Evolutionary conservation across 805 yeast genomes (phyloP).

Genomic region (Monosporozyma unispora): DNA sequence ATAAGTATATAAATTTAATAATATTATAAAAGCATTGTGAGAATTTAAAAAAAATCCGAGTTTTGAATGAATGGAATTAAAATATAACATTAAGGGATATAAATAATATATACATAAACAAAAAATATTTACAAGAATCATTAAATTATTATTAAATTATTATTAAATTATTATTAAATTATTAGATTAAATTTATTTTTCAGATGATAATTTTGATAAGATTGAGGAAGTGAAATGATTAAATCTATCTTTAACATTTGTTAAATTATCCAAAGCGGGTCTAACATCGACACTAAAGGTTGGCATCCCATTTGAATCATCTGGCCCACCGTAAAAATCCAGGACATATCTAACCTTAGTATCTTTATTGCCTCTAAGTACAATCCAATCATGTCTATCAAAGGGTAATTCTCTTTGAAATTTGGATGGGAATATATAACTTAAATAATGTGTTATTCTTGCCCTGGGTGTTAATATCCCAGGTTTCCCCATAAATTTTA

Average conservation of each 20-base stretch:
- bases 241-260: conserved; percentile 60
- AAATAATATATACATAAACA: too few relatives aligned
- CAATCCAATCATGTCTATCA: conserved; percentile 98
- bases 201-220: not conserved
- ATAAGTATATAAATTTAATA: not conserved
- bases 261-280: conserved; percentile 75
- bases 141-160: too few relatives aligned
- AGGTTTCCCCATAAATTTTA: conserved; percentile 88
- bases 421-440: conserved; percentile 60
- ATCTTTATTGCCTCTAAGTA: conserved; percentile 47
- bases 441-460: conserved; percentile 50
- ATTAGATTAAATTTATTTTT: too few relatives aligned
- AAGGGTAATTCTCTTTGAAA: conserved; percentile 82
- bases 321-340: conserved; percentile 95
- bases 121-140: too few relatives aligned
- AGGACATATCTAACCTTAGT: conserved; percentile 79
- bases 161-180: too few relatives aligned
- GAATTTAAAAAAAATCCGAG: too few relatives aligned
- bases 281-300: conserved; percentile 88
- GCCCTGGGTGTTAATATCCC: conserved; percentile 84
- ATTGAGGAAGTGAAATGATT: conserved; percentile 36
- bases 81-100: too few relatives aligned
- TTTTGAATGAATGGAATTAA: too few relatives aligned
- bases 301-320: conserved; percentile 82
- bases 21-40: too few relatives aligned